These are phyloP conservation scores for Cladosporium sp. DNA, from an alignment of 2,329 filamentous ascomycete species.

Conservation along the genomic window DNA sequence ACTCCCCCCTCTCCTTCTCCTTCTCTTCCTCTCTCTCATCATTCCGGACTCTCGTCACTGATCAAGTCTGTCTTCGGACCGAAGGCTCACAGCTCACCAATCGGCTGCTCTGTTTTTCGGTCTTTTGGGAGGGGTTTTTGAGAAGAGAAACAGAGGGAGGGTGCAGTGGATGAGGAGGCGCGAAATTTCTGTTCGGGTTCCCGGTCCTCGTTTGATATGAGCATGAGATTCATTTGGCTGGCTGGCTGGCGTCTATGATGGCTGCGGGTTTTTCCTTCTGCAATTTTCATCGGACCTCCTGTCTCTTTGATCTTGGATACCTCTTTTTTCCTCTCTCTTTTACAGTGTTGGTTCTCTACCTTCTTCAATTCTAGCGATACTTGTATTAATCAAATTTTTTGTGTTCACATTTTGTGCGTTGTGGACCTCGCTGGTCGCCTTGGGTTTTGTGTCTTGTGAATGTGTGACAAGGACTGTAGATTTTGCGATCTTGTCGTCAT, in stretches of 20 bases:
- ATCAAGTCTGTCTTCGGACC: not conserved
- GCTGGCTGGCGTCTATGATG: not conserved
- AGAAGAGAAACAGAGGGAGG: no score
- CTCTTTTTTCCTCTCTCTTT: not conserved
- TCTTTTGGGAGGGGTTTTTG: no score
- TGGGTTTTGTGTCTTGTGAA: not conserved
- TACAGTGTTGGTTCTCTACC: not conserved
- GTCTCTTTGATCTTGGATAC: not conserved
- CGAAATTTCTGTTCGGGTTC: no score
- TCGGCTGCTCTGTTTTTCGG: no score
- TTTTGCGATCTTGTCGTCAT: no score
- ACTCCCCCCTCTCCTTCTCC: not conserved
- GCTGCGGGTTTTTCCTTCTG: not conserved
- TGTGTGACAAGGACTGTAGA: no score
- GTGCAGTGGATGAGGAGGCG: no score
- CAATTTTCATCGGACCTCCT: not conserved
- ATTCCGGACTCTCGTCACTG: not conserved
- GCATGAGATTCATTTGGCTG: not conserved
- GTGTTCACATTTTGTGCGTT: not conserved
- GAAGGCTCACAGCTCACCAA: not conserved
- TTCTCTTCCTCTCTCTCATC: not conserved
- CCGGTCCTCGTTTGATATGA: no score
- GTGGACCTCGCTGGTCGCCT: not conserved
- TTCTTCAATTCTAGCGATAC: slow-evolving; percentile 9
- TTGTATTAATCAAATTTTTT: slow-evolving; percentile 13